Conservation (phyloP, 2,329 filamentous ascomycete species). For the Fusarium domesticum region DNA sequence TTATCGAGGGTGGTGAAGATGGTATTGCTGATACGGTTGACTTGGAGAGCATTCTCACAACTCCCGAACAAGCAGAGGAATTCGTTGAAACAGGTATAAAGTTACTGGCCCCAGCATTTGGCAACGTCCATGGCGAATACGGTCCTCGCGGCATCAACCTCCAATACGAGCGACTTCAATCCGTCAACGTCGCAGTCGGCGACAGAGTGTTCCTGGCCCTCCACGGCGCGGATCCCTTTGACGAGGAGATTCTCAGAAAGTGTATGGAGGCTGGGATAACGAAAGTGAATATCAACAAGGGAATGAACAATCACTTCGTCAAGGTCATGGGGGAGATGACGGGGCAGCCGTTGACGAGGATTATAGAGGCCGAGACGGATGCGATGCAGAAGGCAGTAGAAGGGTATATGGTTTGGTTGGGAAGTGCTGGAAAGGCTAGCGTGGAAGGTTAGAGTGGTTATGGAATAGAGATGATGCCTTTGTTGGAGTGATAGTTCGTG, state of each 20-base stretch:
- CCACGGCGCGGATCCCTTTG: conserved; percentile 49
- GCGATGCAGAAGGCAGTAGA: conserved; percentile 49
- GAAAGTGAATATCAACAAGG: conserved; percentile 53
- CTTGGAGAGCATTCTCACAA: conserved; percentile 55
- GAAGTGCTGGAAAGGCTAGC: conserved; percentile 46
- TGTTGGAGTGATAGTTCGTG: too few relatives aligned
- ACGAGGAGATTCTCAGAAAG: conserved; percentile 41
- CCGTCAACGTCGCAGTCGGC: conserved; percentile 42
- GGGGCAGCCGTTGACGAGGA: conserved; percentile 45
- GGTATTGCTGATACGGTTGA: conserved; percentile 62
- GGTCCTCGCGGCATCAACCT: conserved; percentile 52
- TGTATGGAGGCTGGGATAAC: conserved; percentile 46
- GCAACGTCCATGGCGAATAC: conserved; percentile 74
- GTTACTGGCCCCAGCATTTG: conserved; percentile 71
- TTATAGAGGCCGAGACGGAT: conserved; percentile 46
- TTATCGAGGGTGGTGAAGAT: conserved; percentile 54
- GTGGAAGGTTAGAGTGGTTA: too few relatives aligned
- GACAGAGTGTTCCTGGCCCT: conserved; percentile 46
- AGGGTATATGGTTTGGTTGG: conserved; percentile 44
- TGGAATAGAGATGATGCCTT: too few relatives aligned
- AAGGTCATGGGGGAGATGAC: conserved; percentile 44
- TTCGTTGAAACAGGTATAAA: conserved; percentile 71
- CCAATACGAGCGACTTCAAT: conserved; percentile 23
- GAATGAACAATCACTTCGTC: conserved; percentile 49
- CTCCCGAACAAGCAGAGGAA: conserved; percentile 64